Evolutionary conservation across 768 basidiomycete genomes (phyloP), one percentile per base, ranked within the genome.

Genomic region (Ramaria rubella): DNA sequence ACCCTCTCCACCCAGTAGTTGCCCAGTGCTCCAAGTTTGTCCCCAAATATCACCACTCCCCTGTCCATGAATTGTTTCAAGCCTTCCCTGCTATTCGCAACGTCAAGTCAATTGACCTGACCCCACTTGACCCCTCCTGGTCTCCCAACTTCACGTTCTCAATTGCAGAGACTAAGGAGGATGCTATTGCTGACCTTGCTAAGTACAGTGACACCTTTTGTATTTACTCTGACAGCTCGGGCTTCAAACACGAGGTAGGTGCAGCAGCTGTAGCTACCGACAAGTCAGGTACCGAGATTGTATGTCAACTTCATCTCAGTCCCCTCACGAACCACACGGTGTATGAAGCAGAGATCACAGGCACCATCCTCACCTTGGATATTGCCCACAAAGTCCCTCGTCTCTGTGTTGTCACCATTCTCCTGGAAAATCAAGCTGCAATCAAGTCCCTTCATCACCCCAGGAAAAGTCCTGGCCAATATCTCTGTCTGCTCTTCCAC

Each of bases 31-130:
- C 57, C 2, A 17, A 52, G 42, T 44, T 5, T 33, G 64, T 17
- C 45, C n/a, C 55, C 6, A 54, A 60, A 12, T 59, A 60, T 31
- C 36, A 42, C 27, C 51, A 52, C 4, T 36, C 67, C 2, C 64
- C 68, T 0, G 48, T 69, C 2, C 66, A 70, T 34, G n/a, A 59
- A 8, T 24, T 67, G 1, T 51, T 65, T 49, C 21, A 59, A 7
- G 21, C 52, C 0, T 59, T 12, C 19, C 26, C 57, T 15, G 42
- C 64, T 5, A 4, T 46, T 7, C 46, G 51, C 19, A 19, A 12
- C 6, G 12, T 64, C 0, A 65, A 68, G 51, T 57, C 38, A 64
- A 59, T 58, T 40, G 3, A 36, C 0, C 1, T 51, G 0, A 19
- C 11, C 0, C 36, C 26, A 2, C 19, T 26, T 1, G 17, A 40